phyloP scores from a whole-genome alignment of 805 yeast genomes.

The Yarrowia bubula region DNA sequence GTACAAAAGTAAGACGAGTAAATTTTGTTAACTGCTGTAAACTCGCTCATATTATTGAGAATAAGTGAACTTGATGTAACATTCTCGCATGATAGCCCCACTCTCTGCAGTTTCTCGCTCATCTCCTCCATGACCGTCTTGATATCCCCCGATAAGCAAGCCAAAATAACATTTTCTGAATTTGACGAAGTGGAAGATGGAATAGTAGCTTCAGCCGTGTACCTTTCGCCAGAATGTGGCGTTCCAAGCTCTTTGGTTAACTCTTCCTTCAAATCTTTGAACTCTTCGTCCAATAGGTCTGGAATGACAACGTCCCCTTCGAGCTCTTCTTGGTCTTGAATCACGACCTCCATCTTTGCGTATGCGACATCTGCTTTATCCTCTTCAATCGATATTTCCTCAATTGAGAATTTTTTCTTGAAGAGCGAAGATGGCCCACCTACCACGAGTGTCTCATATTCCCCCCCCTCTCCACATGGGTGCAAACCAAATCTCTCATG shows the following conservation, averaged over 20 bases:
- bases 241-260: neutral
- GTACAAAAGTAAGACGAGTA: constrained; percentile 56
- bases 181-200: neutral
- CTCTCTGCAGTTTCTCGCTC: neutral
- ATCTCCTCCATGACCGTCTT: neutral
- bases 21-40: constrained; percentile 57
- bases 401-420: constrained; percentile 37
- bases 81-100: constrained; percentile 36
- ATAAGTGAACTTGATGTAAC: constrained; percentile 62
- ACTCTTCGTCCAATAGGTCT: neutral
- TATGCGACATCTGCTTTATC: constrained; percentile 30
- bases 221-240: neutral
- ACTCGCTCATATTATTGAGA: constrained; percentile 62
- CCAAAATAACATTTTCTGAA: neutral
- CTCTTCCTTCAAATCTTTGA: neutral
- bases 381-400: constrained; percentile 20
- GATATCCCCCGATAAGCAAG: constrained; percentile 5
- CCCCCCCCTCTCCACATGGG: constrained; percentile 99
- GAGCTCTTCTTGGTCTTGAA: neutral
- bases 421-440: constrained; percentile 76
- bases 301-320: constrained; percentile 30
- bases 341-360: constrained; percentile 6
- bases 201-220: neutral
- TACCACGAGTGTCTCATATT: constrained; percentile 87
- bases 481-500: constrained; percentile 75